Conservation (phyloP, 768 basidiomycete genomes). For the Kwoniella shandongensis region DNA sequence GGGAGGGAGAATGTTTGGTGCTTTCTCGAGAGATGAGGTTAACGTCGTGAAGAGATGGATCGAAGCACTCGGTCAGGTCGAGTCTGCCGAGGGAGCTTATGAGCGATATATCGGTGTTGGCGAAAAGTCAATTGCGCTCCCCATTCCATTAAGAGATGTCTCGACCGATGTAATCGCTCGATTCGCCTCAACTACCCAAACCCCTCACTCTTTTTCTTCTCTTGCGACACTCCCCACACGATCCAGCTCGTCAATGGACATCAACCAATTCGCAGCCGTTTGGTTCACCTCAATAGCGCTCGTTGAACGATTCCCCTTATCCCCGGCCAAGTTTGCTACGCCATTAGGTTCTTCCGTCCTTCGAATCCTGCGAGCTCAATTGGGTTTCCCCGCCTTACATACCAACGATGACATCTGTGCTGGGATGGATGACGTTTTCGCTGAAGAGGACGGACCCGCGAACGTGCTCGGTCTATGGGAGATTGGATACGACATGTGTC, state of each 20-base stretch:
- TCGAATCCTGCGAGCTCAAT: slow-evolving; percentile 31
- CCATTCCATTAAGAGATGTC: too few relatives aligned
- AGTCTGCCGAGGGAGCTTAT: slow-evolving; percentile 3
- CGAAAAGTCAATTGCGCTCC: too few relatives aligned
- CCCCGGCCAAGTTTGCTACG: slow-evolving; percentile 36
- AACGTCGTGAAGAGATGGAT: slow-evolving; percentile 36
- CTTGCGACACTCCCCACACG: neutral
- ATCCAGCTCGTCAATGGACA: neutral
- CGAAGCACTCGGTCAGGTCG: slow-evolving; percentile 11
- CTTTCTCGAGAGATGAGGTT: slow-evolving; percentile 38
- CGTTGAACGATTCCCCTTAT: slow-evolving; percentile 42
- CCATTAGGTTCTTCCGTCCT: slow-evolving; percentile 33
- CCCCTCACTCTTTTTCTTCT: too few relatives aligned
- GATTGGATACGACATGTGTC: slow-evolving; percentile 5
- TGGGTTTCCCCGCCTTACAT: slow-evolving; percentile 41
- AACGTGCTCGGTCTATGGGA: slow-evolving; percentile 16
- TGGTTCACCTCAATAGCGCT: slow-evolving; percentile 36
- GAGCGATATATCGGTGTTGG: neutral
- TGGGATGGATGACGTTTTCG: slow-evolving; percentile 34
- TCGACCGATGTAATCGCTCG: too few relatives aligned
- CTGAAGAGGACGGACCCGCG: neutral
- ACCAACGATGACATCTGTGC: slow-evolving; percentile 33
- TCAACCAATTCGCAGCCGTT: slow-evolving; percentile 16
- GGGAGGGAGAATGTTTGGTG: slow-evolving; percentile 51
- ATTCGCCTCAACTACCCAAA: too few relatives aligned